Evolutionary conservation across 371 early-diverging fungal species (phyloP).

Genomic region (Lichtheimia ornata): DNA sequence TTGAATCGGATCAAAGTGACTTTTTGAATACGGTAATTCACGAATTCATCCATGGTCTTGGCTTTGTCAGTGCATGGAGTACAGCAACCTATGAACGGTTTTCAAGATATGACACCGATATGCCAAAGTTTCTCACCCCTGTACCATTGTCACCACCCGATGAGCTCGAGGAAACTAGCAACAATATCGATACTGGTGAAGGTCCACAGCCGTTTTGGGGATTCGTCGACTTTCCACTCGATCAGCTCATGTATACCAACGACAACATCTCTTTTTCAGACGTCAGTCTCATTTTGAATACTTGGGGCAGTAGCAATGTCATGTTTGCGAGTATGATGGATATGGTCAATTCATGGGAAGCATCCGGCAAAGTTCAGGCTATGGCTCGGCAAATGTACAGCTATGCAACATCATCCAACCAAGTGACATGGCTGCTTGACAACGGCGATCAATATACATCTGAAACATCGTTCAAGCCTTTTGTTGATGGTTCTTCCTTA

Average conservation of each 20-base stretch:
- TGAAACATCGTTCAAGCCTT: constrained; percentile 44
- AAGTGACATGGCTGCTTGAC: constrained; percentile 9
- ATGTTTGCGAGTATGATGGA: constrained; percentile 29
- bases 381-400: constrained; percentile 22
- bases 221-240: constrained; percentile 48
- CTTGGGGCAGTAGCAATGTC: constrained; percentile 28
- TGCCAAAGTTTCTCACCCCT: constrained; percentile 28
- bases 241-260: constrained; percentile 24
- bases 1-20: constrained; percentile 34
- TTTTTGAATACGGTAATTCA: constrained; percentile 59
- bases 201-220: constrained; percentile 45
- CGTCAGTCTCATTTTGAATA: constrained; percentile 23
- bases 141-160: constrained; percentile 25
- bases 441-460: constrained; percentile 3
- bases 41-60: constrained; percentile 70
- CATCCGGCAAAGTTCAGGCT: constrained; percentile 5
- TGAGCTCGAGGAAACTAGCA: constrained; percentile 10
- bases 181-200: background rate
- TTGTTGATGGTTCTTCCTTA: constrained; percentile 36
- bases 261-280: constrained; percentile 14
- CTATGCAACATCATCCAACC: constrained; percentile 8
- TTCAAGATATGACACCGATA: constrained; percentile 18
- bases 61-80: constrained; percentile 63
- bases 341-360: constrained; percentile 40
- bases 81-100: constrained; percentile 26